Conservation (phyloP, 495 filamentous ascomycete genomes). For the Collariella sp. region DNA sequence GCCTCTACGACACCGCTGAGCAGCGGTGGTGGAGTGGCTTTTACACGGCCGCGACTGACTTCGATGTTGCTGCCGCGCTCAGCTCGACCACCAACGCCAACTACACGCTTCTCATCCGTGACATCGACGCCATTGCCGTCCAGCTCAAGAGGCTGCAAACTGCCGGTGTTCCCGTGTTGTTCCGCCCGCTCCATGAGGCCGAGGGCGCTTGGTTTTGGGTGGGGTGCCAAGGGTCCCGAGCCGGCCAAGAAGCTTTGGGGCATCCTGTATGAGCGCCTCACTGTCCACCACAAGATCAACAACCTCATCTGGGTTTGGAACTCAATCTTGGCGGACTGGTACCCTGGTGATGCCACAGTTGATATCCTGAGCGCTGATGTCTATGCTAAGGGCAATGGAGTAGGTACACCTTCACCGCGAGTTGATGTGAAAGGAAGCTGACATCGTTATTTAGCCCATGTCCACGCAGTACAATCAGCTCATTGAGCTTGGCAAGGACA, state of each 20-base stretch:
- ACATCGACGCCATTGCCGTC: constrained; percentile 43
- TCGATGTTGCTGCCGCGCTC: constrained; percentile 34
- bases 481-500: constrained; percentile 34
- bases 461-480: constrained; percentile 37
- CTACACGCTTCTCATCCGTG: constrained; percentile 40
- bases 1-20: constrained; percentile 32
- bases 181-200: constrained; percentile 41
- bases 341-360: constrained; percentile 36
- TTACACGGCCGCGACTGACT: constrained; percentile 40
- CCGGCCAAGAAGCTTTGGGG: constrained; percentile 35
- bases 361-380: constrained; percentile 36
- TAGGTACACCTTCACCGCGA: constrained; percentile 10
- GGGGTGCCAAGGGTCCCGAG: constrained; percentile 41
- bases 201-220: constrained; percentile 48
- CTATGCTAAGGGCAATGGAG: constrained; percentile 31
- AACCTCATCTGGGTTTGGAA: constrained; percentile 47
- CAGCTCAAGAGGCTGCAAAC: constrained; percentile 34
- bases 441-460: constrained; percentile 22
- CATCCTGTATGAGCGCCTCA: constrained; percentile 37
- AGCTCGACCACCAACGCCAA: constrained; percentile 30
- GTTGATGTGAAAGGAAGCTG: background rate
- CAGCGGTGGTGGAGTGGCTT: constrained; percentile 42
- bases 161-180: constrained; percentile 37
- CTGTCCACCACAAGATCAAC: constrained; percentile 32
- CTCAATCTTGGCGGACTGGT: constrained; percentile 37